Base-by-base conservation (phyloP, 106 monocot species). In the Dendrobium officinale region DNA sequence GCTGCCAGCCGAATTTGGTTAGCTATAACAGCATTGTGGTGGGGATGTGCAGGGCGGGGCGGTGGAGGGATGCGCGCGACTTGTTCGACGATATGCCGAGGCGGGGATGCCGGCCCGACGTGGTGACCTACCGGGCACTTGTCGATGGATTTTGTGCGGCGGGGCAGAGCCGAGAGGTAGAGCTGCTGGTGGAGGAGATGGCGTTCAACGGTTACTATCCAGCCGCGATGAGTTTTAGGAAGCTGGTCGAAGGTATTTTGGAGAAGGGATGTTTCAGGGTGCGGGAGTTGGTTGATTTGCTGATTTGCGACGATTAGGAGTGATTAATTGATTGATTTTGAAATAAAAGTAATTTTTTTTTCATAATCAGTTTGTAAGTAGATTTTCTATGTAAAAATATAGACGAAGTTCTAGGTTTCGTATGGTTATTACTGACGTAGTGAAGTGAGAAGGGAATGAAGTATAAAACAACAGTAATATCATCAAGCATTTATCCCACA, bases 61-160 rank as follows among this genome's bases (percentile, higher is more conserved):
- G 79, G 67, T 91, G 84, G 89, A 78, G 80, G 66, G 86, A 95
- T 29, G 95, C 93, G 20, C 78, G 81, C 11, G 89, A 91, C 9
- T 45, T 95, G 78, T 86, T 95, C 58, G 91, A 95, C 6, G 95
- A 95, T 83, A 90, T 95, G 92, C 92, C 90, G 27, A 89, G 89
- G 70, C 82, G 85, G 77, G 89, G 83, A 20, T 95, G 95, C 75
- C 77, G 24, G 55, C 91, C 89, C 0, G 93, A 95, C 48, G 82
- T 93, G 79, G 85, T 93, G 49, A 85, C 87, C 6, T 86, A 93
- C 72, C 77, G 87, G 43, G 84, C 67, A 6, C 78, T 93, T 2
- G 81, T 93, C 78, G 91, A 88, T 45, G 93, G 89, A 20, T 66
- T 93, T 58, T 89, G 86, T 79, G 82, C 75, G 51, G 77, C 77